Conservation (phyloP, 2,329 filamentous ascomycete genomes). For the Epicoccum sorghinum region DNA sequence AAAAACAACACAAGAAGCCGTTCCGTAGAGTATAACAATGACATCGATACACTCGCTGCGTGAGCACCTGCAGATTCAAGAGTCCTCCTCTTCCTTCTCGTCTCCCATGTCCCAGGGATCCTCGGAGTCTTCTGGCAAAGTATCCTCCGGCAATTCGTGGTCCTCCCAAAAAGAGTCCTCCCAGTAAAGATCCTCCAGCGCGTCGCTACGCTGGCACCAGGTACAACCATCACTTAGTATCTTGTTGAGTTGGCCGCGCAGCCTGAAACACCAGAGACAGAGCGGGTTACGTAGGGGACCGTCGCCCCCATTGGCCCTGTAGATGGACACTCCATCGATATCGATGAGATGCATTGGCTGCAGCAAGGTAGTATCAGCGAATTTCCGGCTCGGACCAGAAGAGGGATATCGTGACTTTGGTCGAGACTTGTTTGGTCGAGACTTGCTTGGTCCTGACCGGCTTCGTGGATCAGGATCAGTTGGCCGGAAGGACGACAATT, state of each 20-base stretch:
- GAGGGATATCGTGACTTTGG: too few species aligned
- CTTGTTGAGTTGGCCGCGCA: conserved; percentile 31
- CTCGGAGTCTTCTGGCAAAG: not conserved
- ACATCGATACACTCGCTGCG: too few species aligned
- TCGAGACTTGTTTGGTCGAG: not conserved
- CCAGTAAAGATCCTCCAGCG: conserved; percentile 41
- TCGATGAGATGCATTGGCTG: conserved; percentile 38
- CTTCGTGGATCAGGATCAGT: conserved; percentile 6
- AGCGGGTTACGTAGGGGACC: conserved; percentile 28
- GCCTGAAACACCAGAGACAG: conserved; percentile 38
- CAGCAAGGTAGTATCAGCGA: conserved; percentile 31
- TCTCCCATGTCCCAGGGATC: too few species aligned
- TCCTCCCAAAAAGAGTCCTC: conserved; percentile 42
- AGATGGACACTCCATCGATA: conserved; percentile 31
- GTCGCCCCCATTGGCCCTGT: conserved; percentile 30
- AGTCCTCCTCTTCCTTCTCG: too few species aligned
- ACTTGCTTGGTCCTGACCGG: not conserved
- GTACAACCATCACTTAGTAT: conserved; percentile 34
- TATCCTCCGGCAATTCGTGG: conserved; percentile 2
- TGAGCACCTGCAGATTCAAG: too few species aligned
- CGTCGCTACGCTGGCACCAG: conserved; percentile 32
- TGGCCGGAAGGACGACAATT: conserved; percentile 24
- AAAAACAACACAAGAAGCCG: too few species aligned
- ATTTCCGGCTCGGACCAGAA: not conserved
- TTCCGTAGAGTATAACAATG: too few species aligned